A percentile compares a stretch with the other conserved stretches of the same genome.
phyloP scores from a whole-genome alignment of 2,329 filamentous ascomycete species.

The Celoporthe dispersa region DNA sequence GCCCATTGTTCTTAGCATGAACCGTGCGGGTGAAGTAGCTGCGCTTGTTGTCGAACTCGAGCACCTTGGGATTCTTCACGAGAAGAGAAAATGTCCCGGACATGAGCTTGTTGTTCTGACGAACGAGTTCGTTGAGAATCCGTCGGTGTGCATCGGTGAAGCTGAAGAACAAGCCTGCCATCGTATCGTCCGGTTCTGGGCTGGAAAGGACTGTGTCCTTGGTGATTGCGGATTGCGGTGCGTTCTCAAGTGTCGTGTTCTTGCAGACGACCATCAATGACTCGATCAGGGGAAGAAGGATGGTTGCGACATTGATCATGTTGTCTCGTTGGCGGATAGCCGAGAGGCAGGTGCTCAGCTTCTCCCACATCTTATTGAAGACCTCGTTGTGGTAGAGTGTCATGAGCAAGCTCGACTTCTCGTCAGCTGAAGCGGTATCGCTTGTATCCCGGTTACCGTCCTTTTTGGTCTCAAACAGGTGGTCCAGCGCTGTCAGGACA shows the following conservation, averaged over 20 bases:
- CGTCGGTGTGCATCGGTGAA: constrained; percentile 98
- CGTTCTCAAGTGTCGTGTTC: constrained; percentile 83
- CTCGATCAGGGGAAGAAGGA: constrained; percentile 91
- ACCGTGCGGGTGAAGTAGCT: constrained; percentile 97
- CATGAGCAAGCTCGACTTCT: constrained; percentile 84
- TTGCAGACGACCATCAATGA: constrained; percentile 99
- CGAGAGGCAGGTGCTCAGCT: constrained; percentile 84
- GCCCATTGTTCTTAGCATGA: constrained; percentile 69
- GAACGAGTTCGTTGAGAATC: constrained; percentile 95
- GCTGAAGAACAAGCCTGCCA: constrained; percentile 91
- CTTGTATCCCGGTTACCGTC: constrained; percentile 41
- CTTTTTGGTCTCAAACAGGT: constrained; percentile 83
- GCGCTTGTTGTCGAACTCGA: constrained; percentile 99
- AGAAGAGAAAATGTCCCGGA: constrained; percentile 94
- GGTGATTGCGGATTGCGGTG: constrained; percentile 48
- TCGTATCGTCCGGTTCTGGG: constrained; percentile 76
- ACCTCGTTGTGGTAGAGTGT: constrained; percentile 89
- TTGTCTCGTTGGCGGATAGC: constrained; percentile 91
- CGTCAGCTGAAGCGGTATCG: constrained; percentile 38
- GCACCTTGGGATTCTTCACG: constrained; percentile 97
- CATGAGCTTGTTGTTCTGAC: constrained; percentile 97
- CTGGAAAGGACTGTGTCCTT: constrained; percentile 77
- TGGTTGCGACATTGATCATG: constrained; percentile 96
- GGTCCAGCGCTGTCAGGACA: constrained; percentile 91
- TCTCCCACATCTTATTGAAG: constrained; percentile 89